Evolutionary conservation across 2,329 filamentous ascomycete genomes (phyloP).

Genomic region (Karstenula rhodostoma): DNA sequence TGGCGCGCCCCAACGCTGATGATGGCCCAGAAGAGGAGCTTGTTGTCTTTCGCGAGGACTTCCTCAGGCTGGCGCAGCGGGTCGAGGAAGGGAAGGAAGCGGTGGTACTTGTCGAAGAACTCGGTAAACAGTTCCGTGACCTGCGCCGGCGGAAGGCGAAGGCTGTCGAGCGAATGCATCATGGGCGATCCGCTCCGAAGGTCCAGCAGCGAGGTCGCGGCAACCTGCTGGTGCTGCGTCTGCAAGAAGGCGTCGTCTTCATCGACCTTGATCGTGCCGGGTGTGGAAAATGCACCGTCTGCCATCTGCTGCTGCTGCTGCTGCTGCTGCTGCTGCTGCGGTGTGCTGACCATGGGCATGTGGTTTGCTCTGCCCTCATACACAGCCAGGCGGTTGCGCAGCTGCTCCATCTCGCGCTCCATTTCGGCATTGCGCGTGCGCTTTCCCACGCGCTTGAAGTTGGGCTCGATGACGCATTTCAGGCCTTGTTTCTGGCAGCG

Average conservation of each 20-base stretch:
- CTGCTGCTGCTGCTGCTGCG: conserved; percentile 32
- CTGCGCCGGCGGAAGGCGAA: conserved; percentile 53
- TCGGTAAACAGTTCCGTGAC: conserved; percentile 70
- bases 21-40: conserved; percentile 86
- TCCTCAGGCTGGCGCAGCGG: conserved; percentile 71
- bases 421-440: conserved; percentile 84
- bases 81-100: conserved; percentile 79
- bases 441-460: conserved; percentile 86
- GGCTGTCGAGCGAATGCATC: conserved; percentile 65
- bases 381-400: conserved; percentile 66
- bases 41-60: conserved; percentile 77
- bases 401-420: conserved; percentile 78
- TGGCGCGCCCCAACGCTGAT: conserved; percentile 77
- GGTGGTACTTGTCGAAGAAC: conserved; percentile 79
- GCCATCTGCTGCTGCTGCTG: conserved; percentile 29
- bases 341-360: conserved; percentile 35
- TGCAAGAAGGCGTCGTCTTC: conserved; percentile 48
- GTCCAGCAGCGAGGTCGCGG: conserved; percentile 50
- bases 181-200: conserved; percentile 59
- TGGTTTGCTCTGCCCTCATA: conserved; percentile 56
- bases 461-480: conserved; percentile 85
- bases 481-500: conserved; percentile 82
- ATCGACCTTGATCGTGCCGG: conserved; percentile 31
- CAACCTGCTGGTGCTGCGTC: conserved; percentile 48
- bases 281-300: conserved; percentile 33